Base-by-base conservation (phyloP, 31 red algal genomes). In the Odonthalia washingtoniensis region DNA sequence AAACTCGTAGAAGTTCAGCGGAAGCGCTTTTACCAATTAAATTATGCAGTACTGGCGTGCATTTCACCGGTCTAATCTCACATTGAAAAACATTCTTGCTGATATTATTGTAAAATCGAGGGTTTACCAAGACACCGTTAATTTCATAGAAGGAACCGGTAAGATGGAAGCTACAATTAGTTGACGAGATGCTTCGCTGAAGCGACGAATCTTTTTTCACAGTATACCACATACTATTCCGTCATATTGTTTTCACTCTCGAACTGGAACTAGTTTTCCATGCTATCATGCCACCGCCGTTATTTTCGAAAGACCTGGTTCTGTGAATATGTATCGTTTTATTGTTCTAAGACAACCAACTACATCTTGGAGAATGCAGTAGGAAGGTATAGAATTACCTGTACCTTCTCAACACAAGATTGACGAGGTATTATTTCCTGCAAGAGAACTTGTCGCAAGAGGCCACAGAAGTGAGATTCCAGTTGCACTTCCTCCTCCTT, bases 111-210 rank as follows among this genome's bases (percentile, higher is more conserved):
- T 42, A 16, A 0, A 24, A 0, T 28, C 4, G 3, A 41, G 72
- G 14, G 9, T 12, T 5, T 87, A 87, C 45, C 31, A 41, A 12
- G 6, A 21, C 14, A n/a, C 24, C 4, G 72, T 77, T 14, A 5
- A 41, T 6, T 75, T 86, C 64, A 24, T 86, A 3, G 83, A 75
- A 4, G 83, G 70, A 0, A 76, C 43, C 26, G 57, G 39, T 2
- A 38, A 77, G 64, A 87, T 87, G 84, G 84, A 87, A 78, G 84
- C 70, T 38, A 77, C 57, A 2, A 72, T 87, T n/a, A 87, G 70
- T 45, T 57, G 77, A 33, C 46, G 2, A 24, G 70, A 87, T 77
- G 84, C 53, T 1, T 67, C 84, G 17, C 9, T 67, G 12, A 28
- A 4, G 35, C 46, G 32, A 35, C 70, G 84, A 42, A 63, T 87